These are phyloP conservation scores for Populus hybrid DNA, from an alignment of 441 rosid genomes.

Conservation along the genomic window DNA sequence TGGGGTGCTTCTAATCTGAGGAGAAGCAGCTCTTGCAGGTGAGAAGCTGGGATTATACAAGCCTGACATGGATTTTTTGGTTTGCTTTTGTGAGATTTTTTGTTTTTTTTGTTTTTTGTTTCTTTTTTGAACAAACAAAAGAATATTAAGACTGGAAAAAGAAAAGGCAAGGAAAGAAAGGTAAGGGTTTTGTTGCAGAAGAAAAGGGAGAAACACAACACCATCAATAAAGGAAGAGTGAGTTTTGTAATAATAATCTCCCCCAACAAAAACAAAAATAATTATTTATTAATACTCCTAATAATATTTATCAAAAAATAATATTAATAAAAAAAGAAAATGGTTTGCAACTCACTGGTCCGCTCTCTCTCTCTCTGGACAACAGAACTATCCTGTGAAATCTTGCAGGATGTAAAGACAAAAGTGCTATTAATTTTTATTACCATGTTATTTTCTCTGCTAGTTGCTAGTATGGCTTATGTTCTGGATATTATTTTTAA, in stretches of 20 bases:
- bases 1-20: slow-evolving; percentile 84
- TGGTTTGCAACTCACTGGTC: slow-evolving; percentile 44
- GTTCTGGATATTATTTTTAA: no score
- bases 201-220: slow-evolving; percentile 35
- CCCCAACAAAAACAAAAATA: neutral
- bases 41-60: slow-evolving; percentile 90
- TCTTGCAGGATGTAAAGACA: slow-evolving; percentile 17
- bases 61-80: slow-evolving; percentile 65
- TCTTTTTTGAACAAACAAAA: slow-evolving; percentile 25
- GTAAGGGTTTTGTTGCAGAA: slow-evolving; percentile 36
- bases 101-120: no score
- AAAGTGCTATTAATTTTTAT: no score
- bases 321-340: slow-evolving; percentile 7
- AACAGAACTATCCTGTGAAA: slow-evolving; percentile 15
- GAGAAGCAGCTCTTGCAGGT: slow-evolving; percentile 96
- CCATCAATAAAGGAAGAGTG: slow-evolving; percentile 37
- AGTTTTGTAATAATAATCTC: slow-evolving; percentile 17
- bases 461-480: no score
- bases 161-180: slow-evolving; percentile 10
- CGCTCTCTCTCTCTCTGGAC: slow-evolving; percentile 1
- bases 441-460: neutral
- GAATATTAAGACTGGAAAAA: slow-evolving; percentile 14
- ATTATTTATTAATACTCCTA: no score
- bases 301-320: no score
- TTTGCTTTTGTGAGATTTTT: slow-evolving; percentile 13